Evolutionary conservation across 2,329 filamentous ascomycete genomes (phyloP).

Genomic region (Xylariaceae sp.): DNA sequence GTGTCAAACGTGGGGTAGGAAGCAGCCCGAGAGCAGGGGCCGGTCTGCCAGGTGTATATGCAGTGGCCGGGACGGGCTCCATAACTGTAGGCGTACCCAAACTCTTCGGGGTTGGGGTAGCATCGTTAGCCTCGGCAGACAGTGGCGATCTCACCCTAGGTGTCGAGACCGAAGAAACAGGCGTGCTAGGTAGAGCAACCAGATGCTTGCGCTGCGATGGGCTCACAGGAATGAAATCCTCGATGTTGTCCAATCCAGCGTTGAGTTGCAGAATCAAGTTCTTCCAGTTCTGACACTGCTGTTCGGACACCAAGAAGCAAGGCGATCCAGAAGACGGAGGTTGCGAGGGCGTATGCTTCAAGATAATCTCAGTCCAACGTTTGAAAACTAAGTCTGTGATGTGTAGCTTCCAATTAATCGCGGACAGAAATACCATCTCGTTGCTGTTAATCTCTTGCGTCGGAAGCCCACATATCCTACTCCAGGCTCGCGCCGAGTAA

Average conservation of each 20-base stretch:
- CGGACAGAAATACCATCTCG: conserved; percentile 84
- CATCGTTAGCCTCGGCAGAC: conserved; percentile 35
- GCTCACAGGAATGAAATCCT: conserved; percentile 42
- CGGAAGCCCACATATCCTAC: conserved; percentile 96
- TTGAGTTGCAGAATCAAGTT: conserved; percentile 54
- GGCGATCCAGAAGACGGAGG: conserved; percentile 51
- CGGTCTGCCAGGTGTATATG: conserved; percentile 43
- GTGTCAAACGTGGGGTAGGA: conserved; percentile 57
- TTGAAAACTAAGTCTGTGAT: conserved; percentile 86
- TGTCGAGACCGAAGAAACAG: conserved; percentile 43
- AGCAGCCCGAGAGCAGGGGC: conserved; percentile 53
- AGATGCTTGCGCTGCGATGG: conserved; percentile 28
- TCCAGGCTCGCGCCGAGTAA: conserved; percentile 96
- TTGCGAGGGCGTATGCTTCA: conserved; percentile 72
- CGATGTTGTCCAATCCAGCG: conserved; percentile 55
- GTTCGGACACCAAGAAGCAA: conserved; percentile 38
- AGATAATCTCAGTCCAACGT: conserved; percentile 88
- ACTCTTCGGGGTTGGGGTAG: conserved; percentile 40
- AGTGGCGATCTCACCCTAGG: conserved; percentile 34
- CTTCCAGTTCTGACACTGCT: conserved; percentile 54
- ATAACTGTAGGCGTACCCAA: conserved; percentile 42
- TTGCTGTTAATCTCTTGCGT: conserved; percentile 95
- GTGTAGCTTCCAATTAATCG: conserved; percentile 92
- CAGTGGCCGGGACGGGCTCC: conserved; percentile 45
- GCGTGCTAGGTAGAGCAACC: conserved; percentile 36